Base-by-base conservation (phyloP, 192 early-diverging fungal species). In the Coemansia sp. region DNA sequence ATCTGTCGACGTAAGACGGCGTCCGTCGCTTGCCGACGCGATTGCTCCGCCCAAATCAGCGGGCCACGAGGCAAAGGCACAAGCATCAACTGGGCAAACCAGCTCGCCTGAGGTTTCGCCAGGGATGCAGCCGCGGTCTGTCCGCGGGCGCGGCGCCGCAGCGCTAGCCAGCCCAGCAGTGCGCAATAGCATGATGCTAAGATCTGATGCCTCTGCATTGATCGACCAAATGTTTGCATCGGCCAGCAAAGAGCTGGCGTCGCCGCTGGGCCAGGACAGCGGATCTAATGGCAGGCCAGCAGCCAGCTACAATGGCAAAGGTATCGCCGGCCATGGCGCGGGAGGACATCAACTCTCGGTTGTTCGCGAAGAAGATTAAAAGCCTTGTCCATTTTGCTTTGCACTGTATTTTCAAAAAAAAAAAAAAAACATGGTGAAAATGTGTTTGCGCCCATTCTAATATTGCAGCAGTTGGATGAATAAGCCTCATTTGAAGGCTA, bases 171-270 rank as follows among this genome's bases (percentile, higher is more conserved):
- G 41, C 35, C 33, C 57, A 21, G 64, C 64, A 33, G 62, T 68
- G 64, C 78, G 78, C 48, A 73, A 73, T 66, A 81, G 78, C 61
- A 76, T 67, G 73, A 72, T 81, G 73, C 45, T 81, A 35, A 65
- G 63, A 39, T 66, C 78, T 4, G 80, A 77, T 38, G 80, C 80
- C 23, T 63, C 75, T 44, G 68, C 58, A 35, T 68, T 83, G 24
- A 83, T 83, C 56, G 75, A 83, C 68, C 80, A 83, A 68, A 83
- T 83, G 80, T 83, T 83, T 72, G 80, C 80, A 26, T 83, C 80
- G 36, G 80, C 80, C 59, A 77, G 80, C 62, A 68, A 71, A 39
- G 72, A 81, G 69, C 67, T 81, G 21, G 44, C 66, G 16, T 52
- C 43, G 2, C 21, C 59, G 20, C 36, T 43, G 35, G 60, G 46